Evolutionary conservation across 2,329 filamentous ascomycete species (phyloP), one percentile per base, ranked within the genome.

Genomic region (Colletotrichum salicis): DNA sequence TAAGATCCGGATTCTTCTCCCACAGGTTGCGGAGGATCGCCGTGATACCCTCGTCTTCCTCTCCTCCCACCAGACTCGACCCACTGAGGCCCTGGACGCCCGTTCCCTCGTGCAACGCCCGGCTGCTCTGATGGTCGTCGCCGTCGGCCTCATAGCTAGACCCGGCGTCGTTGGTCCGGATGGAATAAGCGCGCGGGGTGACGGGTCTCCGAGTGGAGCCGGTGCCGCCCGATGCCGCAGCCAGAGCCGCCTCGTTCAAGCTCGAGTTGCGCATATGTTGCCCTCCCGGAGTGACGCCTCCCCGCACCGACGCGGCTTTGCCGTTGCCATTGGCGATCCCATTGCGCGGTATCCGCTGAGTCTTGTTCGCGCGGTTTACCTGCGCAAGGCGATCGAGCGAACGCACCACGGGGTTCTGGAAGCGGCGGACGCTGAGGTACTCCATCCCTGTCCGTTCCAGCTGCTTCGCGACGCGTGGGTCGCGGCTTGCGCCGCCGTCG

Each of bases 381-480:
- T 71, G 77, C 41, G 77, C 77, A 6, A 85, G 77, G 4, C 84
- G 81, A 52, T 80, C 80, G 22, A 94, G 81, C 0, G 91, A 91
- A 57, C 91, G 87, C 5, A 88, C 89, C 22, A 94, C 86, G 0
- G 92, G 91, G 75, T 93, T 93, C 76, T 93, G 91, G 77, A 92
- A 92, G 56, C 92, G 86, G 65, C 92, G 87, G 41, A 94, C 91
- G 10, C 93, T 92, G n/a, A 91, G 86, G 78, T 94, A 94, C 77
- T 94, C 92, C 80, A 92, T 88, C 19, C 90, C 90, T 1, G 92
- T 92, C 58, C 90, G 87, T 78, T 94, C 92, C 65, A 94, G 86
- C 60, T 92, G 86, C 78, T 89, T 88, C 76, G 87, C 85, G 33
- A 93, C 86, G 5, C 91, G 86, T 1, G 91, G 91, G 76, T 93